A percentile compares a stretch with the other conserved stretches of the same genome.
phyloP scores from a whole-genome alignment of 768 basidiomycete genomes.

The Daedaleopsis sinensis region DNA sequence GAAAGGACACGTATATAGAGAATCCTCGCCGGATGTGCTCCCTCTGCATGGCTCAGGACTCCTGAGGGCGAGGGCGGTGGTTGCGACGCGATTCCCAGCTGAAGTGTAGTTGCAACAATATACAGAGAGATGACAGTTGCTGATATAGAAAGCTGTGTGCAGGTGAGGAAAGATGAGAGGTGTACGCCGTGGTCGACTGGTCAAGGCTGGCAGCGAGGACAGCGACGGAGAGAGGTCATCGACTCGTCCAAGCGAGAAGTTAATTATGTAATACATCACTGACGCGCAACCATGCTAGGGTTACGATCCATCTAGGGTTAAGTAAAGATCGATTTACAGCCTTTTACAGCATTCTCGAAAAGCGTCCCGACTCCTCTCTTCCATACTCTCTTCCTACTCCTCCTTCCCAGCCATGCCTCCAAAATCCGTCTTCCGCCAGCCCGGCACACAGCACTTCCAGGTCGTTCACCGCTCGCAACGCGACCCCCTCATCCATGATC shows the following conservation, averaged over 20 bases:
- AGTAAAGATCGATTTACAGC: slow-evolving; percentile 18
- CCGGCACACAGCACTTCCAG: slow-evolving; percentile 92
- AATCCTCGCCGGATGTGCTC: slow-evolving; percentile 82
- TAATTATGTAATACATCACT: slow-evolving; percentile 19
- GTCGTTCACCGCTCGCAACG: slow-evolving; percentile 95
- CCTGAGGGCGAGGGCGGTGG: slow-evolving; percentile 8
- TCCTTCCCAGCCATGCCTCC: slow-evolving; percentile 53
- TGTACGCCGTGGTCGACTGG: not conserved
- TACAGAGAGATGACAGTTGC: slow-evolving; percentile 10
- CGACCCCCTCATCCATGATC: slow-evolving; percentile 94
- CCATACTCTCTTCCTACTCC: not conserved
- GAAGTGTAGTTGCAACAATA: not conserved
- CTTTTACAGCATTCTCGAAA: slow-evolving; percentile 20
- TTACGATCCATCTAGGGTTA: slow-evolving; percentile 20
- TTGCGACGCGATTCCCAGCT: slow-evolving; percentile 9
- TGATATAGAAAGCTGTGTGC: slow-evolving; percentile 2
- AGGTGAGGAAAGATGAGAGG: not conserved
- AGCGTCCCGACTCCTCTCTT: not conserved
- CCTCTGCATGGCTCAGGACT: slow-evolving; percentile 58
- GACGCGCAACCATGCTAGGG: slow-evolving; percentile 10
- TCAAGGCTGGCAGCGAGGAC: too few relatives aligned
- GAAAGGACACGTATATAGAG: slow-evolving; percentile 76
- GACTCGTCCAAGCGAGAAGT: slow-evolving; percentile 17
- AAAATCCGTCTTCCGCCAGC: slow-evolving; percentile 88
- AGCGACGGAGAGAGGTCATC: slow-evolving; percentile 17